A percentile compares a stretch with the other conserved stretches of the same genome.
These are phyloP conservation scores for Apiospora rasikravindrae DNA, from an alignment of 2,329 filamentous ascomycete genomes.

Conservation along the genomic window DNA sequence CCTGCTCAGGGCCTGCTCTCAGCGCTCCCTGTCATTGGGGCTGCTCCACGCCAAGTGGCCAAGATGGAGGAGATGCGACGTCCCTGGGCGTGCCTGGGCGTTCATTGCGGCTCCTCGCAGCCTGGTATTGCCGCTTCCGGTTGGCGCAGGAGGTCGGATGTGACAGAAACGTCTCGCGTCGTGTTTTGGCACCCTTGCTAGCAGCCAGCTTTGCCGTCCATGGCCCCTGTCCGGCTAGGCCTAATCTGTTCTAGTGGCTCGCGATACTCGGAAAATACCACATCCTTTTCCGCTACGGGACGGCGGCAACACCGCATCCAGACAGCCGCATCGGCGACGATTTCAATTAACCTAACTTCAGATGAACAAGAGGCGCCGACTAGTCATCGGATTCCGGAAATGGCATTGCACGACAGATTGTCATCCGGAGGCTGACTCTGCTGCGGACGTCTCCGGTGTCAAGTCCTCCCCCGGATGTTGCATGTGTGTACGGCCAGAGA, in stretches of 20 bases:
- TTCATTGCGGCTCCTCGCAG: slow-evolving; percentile 1
- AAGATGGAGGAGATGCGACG: slow-evolving; percentile 8
- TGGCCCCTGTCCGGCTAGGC: background rate
- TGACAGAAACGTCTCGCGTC: slow-evolving; percentile 57
- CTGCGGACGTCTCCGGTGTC: background rate
- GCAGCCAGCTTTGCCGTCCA: background rate
- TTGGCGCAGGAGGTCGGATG: slow-evolving; percentile 39
- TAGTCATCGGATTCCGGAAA: background rate
- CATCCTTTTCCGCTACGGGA: background rate
- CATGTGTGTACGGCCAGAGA: background rate
- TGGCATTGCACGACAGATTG: background rate
- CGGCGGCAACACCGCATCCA: background rate
- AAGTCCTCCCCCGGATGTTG: background rate
- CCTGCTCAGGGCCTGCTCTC: background rate
- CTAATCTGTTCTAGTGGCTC: background rate
- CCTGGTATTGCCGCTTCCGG: slow-evolving; percentile 24
- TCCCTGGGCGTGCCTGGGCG: background rate
- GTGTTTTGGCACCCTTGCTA: slow-evolving; percentile 47
- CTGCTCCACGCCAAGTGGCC: background rate
- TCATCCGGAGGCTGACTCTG: background rate
- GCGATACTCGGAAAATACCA: background rate
- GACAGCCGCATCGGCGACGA: background rate
- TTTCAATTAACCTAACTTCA: background rate
- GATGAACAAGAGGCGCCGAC: background rate
- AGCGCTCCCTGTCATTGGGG: background rate